phyloP scores from a whole-genome alignment of 371 early-diverging fungal species.

The Batrachochytrium dendrobatidis region DNA sequence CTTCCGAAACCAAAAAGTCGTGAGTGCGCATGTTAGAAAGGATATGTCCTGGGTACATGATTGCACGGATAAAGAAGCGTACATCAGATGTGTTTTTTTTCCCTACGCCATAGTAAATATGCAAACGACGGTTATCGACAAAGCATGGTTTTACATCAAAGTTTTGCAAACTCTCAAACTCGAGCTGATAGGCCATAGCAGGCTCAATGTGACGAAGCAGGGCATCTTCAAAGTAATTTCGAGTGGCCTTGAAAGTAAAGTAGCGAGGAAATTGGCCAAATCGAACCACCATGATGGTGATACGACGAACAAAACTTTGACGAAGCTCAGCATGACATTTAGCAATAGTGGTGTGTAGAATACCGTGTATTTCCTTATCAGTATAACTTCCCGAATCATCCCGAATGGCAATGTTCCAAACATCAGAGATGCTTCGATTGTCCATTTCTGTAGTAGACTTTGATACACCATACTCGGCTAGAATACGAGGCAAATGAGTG shows the following conservation, averaged over 20 bases:
- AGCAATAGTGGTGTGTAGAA: constrained; percentile 12
- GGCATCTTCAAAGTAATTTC: constrained; percentile 80
- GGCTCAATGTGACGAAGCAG: constrained; percentile 97
- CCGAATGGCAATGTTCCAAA: constrained; percentile 73
- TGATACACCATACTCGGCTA: constrained; percentile 47
- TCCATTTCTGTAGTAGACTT: not conserved
- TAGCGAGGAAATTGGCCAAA: constrained; percentile 78
- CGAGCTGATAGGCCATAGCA: constrained; percentile 93
- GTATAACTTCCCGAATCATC: constrained; percentile 52
- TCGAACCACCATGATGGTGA: constrained; percentile 84
- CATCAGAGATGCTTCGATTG: constrained; percentile 47
- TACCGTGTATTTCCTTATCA: constrained; percentile 43
- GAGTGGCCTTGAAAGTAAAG: constrained; percentile 91
- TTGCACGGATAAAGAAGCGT: constrained; percentile 94
- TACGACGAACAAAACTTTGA: constrained; percentile 72
- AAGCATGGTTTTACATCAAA: constrained; percentile 93
- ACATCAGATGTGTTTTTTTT: constrained; percentile 90
- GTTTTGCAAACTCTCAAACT: constrained; percentile 84
- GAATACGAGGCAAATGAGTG: constrained; percentile 30
- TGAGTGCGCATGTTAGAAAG: constrained; percentile 53
- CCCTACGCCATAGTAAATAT: constrained; percentile 90
- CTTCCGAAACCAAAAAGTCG: constrained; percentile 89
- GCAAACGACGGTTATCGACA: constrained; percentile 86
- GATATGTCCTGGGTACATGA: constrained; percentile 75
- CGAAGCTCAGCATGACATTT: constrained; percentile 52